Conservation (phyloP, 106 monocot species). For the Narthecium ossifragum region DNA sequence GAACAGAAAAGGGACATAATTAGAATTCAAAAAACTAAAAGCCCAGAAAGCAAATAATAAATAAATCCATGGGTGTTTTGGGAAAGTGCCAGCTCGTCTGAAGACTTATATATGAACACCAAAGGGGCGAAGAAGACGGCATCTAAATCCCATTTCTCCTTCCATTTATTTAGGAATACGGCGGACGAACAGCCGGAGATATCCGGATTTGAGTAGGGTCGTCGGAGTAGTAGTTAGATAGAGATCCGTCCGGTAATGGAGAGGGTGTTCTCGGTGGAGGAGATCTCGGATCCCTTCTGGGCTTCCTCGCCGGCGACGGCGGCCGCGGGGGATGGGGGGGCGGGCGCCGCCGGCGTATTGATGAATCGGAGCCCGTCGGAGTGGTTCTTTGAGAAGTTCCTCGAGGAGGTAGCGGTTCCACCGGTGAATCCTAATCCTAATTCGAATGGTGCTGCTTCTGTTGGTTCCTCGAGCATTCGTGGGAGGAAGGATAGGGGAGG, state of each 20-base stretch:
- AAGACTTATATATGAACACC: too few relatives aligned
- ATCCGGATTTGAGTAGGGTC: too few relatives aligned
- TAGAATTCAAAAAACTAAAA: too few relatives aligned
- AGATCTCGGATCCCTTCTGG: slow-evolving; percentile 44
- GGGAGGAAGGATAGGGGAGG: slow-evolving; percentile 13
- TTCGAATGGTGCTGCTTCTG: background rate
- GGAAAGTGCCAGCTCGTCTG: background rate
- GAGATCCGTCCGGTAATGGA: slow-evolving; percentile 25
- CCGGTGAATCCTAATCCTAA: background rate
- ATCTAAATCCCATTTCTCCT: background rate
- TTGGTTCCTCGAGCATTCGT: slow-evolving; percentile 6
- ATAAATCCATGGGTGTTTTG: background rate
- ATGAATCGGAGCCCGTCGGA: slow-evolving; percentile 52
- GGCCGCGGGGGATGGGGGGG: background rate
- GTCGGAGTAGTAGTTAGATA: slow-evolving; percentile 1
- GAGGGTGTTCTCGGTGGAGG: slow-evolving; percentile 56
- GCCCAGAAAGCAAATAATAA: too few relatives aligned
- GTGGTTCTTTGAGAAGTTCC: slow-evolving; percentile 62
- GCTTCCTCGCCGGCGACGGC: slow-evolving; percentile 8
- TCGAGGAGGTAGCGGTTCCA: slow-evolving; percentile 22
- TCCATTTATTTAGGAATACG: background rate
- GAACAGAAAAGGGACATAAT: too few relatives aligned
- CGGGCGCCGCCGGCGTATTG: too few relatives aligned
- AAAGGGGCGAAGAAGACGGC: background rate
- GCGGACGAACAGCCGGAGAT: too few relatives aligned